phyloP scores from a whole-genome alignment of 768 basidiomycete species.

The Tulasnella sp. region DNA sequence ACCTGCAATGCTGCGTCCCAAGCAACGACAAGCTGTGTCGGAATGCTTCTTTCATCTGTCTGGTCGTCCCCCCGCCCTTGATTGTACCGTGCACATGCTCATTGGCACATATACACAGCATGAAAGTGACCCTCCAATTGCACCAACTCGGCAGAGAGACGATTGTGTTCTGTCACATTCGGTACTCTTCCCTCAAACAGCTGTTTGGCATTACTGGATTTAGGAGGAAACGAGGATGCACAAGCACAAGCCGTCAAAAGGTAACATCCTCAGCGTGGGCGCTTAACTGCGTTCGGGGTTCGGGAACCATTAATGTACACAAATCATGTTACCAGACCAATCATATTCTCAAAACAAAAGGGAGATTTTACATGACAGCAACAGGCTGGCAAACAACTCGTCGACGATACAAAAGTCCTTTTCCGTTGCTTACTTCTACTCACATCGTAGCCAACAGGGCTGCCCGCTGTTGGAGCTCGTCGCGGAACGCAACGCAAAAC shows the following conservation, averaged over 20 bases:
- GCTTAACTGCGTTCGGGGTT: not conserved
- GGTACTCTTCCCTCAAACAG: too few species aligned
- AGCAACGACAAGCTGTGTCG: not conserved
- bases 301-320: not conserved
- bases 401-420: not conserved
- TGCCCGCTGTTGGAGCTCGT: slow-evolving; percentile 4
- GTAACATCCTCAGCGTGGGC: not conserved
- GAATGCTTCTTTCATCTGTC: not conserved
- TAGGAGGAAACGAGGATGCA: too few species aligned
- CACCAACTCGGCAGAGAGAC: too few species aligned
- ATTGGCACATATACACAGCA: too few species aligned
- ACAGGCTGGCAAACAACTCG: not conserved
- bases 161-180: too few species aligned
- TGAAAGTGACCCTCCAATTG: too few species aligned
- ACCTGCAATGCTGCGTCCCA: not conserved
- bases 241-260: not conserved
- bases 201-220: too few species aligned
- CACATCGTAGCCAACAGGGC: not conserved
- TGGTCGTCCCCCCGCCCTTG: not conserved
- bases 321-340: not conserved
- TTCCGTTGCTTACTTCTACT: not conserved
- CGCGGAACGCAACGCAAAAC: slow-evolving; percentile 36
- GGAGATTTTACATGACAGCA: not conserved
- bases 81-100: not conserved
- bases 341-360: not conserved